Percentiles rank a stretch among this genome's conserved stretches.
Conservation (phyloP, 2,329 filamentous ascomycete species). For the Monosporascus sp. region DNA sequence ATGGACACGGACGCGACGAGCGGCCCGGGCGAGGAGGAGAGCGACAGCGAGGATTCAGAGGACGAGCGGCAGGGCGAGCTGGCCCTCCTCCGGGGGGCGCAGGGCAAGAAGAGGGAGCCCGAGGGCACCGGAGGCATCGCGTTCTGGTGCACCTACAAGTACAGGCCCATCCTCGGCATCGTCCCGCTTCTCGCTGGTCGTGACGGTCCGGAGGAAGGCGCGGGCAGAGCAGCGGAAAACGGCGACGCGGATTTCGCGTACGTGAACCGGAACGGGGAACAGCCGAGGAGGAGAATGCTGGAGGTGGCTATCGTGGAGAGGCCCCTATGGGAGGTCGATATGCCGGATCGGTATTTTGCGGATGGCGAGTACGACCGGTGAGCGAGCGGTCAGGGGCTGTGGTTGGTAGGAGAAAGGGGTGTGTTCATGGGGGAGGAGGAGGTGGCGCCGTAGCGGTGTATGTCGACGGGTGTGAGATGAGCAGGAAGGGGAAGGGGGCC, state of each 20-base stretch:
- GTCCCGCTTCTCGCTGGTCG: conserved; percentile 34
- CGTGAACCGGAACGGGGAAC: conserved; percentile 9
- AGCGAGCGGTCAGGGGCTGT: conserved; percentile 1
- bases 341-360: conserved; percentile 66
- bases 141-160: conserved; percentile 86
- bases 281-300: conserved; percentile 32
- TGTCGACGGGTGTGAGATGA: no score
- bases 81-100: conserved; percentile 22
- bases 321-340: conserved; percentile 75
- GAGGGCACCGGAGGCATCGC: conserved; percentile 16
- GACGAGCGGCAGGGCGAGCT: conserved; percentile 29
- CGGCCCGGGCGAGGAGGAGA: conserved; percentile 20
- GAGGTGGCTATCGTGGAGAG: conserved; percentile 89
- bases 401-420: no score
- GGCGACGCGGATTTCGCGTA: conserved; percentile 26
- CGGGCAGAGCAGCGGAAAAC: conserved; percentile 1
- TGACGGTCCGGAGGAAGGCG: no score
- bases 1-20: conserved; percentile 27
- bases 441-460: no score
- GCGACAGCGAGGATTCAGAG: conserved; percentile 29
- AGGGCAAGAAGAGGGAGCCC: conserved; percentile 20
- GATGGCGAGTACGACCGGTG: conserved; percentile 49
- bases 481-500: no score
- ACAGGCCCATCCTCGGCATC: conserved; percentile 82
- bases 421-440: no score